Evolutionary conservation across 176 grass and related monocot genomes (phyloP).

Genomic region (Triticum turgidum): DNA sequence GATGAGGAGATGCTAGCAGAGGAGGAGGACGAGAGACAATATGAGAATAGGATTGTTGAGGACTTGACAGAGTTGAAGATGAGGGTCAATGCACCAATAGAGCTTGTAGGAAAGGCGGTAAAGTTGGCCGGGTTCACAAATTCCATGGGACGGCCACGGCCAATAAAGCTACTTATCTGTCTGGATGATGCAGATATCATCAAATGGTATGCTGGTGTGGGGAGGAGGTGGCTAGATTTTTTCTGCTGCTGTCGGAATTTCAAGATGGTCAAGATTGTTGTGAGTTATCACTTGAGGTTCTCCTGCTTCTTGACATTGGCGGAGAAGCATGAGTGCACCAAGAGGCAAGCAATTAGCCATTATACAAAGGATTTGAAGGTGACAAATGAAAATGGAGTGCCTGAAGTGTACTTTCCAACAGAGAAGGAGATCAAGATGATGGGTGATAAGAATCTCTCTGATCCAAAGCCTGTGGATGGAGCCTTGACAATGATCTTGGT

Average conservation of each 20-base stretch:
- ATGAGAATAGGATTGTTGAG: constrained; percentile 69
- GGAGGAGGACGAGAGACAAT: constrained; percentile 70
- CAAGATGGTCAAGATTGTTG: constrained; percentile 82
- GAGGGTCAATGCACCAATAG: constrained; percentile 67
- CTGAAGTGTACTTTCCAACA: constrained; percentile 70
- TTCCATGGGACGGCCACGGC: constrained; percentile 73
- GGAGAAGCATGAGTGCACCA: constrained; percentile 87
- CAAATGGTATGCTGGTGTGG: constrained; percentile 91
- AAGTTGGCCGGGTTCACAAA: constrained; percentile 93
- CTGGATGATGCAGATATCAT: constrained; percentile 90
- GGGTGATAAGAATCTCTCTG: constrained; percentile 71
- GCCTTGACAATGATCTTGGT: constrained; percentile 75
- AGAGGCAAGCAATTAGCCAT: constrained; percentile 85
- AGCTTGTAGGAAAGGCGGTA: constrained; percentile 68
- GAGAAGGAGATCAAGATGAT: constrained; percentile 94
- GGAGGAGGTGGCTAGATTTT: constrained; percentile 86
- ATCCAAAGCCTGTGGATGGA: constrained; percentile 82
- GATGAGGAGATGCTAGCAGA: constrained; percentile 55
- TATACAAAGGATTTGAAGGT: constrained; percentile 87
- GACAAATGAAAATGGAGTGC: constrained; percentile 44
- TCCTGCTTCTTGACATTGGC: constrained; percentile 92
- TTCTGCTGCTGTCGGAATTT: constrained; percentile 92
- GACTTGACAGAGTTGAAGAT: constrained; percentile 89
- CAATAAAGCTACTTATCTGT: constrained; percentile 84
- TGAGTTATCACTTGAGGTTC: constrained; percentile 92